Percentiles rank a stretch among this genome's conserved stretches.
phyloP scores from a whole-genome alignment of 805 yeast genomes.

The Candida caryicola region DNA sequence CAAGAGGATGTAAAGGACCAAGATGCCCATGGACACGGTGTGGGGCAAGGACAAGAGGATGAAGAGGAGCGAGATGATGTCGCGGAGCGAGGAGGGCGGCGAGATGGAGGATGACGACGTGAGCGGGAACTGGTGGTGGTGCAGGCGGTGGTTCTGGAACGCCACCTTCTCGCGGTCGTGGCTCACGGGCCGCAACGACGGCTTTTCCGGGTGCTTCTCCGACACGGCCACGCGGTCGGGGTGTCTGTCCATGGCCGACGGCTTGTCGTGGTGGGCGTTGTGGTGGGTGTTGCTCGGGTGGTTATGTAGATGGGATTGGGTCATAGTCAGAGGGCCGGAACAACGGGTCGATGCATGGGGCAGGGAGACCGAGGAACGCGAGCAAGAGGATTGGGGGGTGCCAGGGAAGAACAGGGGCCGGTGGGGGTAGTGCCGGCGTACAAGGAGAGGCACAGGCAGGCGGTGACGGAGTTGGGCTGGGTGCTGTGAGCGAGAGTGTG shows the following conservation, averaged over 20 bases:
- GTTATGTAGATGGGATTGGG: background rate
- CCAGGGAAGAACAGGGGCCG: too few species aligned
- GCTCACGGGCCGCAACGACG: background rate
- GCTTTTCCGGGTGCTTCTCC: background rate
- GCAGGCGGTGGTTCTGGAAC: constrained; percentile 9
- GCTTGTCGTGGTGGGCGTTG: background rate
- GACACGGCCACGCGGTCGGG: background rate
- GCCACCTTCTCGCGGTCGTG: background rate
- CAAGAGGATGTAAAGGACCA: constrained; percentile 10
- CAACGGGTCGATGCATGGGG: background rate
- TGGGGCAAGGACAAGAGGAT: constrained; percentile 14
- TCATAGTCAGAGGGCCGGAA: too few species aligned
- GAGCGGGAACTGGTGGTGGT: constrained; percentile 8
- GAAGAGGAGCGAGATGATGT: constrained; percentile 13
- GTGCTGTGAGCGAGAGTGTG: too few species aligned
- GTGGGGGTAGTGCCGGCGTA: background rate
- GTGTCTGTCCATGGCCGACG: background rate
- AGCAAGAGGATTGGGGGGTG: too few species aligned
- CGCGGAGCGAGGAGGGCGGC: constrained; percentile 12
- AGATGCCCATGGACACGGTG: constrained; percentile 9
- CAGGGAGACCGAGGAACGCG: too few species aligned
- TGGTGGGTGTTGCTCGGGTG: constrained; percentile 1
- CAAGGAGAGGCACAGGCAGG: too few species aligned
- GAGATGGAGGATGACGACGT: constrained; percentile 7
- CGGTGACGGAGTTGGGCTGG: too few species aligned